Evolutionary conservation across 2,329 filamentous ascomycete species (phyloP).

Genomic region (Falciphora oryzae): DNA sequence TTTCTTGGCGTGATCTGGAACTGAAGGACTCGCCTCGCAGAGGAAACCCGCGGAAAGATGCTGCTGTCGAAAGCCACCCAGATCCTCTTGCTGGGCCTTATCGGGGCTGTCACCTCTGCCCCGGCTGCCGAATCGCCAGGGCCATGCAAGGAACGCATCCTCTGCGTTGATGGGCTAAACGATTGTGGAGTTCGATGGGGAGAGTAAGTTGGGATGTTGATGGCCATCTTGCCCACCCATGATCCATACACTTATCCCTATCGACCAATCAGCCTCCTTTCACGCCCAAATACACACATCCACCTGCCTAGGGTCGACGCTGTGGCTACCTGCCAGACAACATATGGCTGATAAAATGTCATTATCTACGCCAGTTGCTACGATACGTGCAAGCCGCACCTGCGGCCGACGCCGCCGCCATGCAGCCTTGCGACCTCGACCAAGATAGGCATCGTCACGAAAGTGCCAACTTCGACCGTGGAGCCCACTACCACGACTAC

Average conservation of each 20-base stretch:
- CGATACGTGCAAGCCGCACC: background rate
- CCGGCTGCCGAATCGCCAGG: background rate
- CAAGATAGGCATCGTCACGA: background rate
- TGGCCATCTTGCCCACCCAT: background rate
- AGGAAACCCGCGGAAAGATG: background rate
- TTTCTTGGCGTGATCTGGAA: background rate
- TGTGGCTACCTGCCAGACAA: background rate
- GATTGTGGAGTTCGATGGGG: conserved; percentile 3
- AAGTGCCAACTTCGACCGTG: background rate
- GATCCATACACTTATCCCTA: too few relatives aligned
- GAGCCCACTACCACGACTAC: background rate
- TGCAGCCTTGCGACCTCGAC: background rate
- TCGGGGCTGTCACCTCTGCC: background rate
- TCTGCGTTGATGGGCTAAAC: conserved; percentile 3
- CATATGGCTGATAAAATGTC: background rate
- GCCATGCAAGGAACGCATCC: background rate
- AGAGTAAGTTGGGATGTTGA: background rate
- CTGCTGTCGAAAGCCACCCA: background rate
- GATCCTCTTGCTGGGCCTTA: background rate
- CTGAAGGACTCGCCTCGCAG: background rate
- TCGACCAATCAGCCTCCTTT: too few relatives aligned
- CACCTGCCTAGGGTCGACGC: too few relatives aligned
- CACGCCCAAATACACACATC: too few relatives aligned
- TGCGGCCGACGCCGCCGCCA: background rate
- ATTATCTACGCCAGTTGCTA: background rate